These are phyloP conservation scores for Solanum pinnatisectum DNA, from an alignment of 257 asterid genomes.

Conservation along the genomic window DNA sequence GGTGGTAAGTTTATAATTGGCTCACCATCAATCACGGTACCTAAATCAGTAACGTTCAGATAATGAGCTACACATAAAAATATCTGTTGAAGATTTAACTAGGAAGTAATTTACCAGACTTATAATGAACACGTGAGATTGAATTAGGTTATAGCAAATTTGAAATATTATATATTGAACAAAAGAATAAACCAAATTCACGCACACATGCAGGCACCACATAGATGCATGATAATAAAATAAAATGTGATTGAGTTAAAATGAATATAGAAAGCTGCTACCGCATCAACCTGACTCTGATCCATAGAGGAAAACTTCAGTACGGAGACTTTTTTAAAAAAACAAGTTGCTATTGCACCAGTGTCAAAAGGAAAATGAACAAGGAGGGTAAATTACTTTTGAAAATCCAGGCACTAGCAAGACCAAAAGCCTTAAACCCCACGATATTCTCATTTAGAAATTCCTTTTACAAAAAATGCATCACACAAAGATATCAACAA, in stretches of 20 bases:
- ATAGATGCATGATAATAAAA: not conserved
- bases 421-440: not conserved
- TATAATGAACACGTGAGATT: not conserved
- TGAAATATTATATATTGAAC: not conserved
- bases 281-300: not conserved
- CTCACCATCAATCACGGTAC: conserved; percentile 54
- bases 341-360: not conserved
- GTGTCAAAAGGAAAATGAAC: not conserved
- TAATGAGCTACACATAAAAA: conserved; percentile 12
- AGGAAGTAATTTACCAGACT: not conserved
- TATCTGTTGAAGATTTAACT: conserved; percentile 2
- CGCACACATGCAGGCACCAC: not conserved
- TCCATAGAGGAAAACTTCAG: not conserved
- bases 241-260: not conserved
- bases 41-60: conserved; percentile 26
- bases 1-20: conserved; percentile 87
- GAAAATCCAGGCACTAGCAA: not conserved
- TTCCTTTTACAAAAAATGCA: not conserved
- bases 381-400: not conserved
- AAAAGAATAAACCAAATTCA: not conserved
- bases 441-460: not conserved
- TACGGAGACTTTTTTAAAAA: not conserved
- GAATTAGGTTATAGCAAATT: not conserved
- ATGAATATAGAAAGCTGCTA: not conserved
- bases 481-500: not conserved